A percentile compares a stretch with the other conserved stretches of the same genome.
Evolutionary conservation across 345 rosid species (phyloP).

Genomic region (Hevea brasiliensis): DNA sequence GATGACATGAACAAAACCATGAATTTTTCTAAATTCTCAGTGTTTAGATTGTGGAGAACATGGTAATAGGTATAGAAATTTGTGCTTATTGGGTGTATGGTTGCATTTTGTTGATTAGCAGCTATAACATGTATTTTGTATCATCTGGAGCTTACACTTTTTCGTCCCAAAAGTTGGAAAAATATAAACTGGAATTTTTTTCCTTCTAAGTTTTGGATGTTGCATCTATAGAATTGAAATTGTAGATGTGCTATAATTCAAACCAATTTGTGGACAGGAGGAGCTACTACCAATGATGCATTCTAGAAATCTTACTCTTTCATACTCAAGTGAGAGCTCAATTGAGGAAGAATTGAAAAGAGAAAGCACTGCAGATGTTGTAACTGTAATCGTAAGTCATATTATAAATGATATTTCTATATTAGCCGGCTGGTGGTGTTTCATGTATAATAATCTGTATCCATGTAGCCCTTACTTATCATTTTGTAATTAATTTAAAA

Average conservation of each 20-base stretch:
- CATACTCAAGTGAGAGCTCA: constrained; percentile 93
- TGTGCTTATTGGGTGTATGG: too few relatives aligned
- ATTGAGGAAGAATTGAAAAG: constrained; percentile 95
- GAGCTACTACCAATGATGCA: constrained; percentile 78
- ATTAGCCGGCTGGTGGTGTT: constrained; percentile 15
- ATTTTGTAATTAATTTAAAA: not conserved
- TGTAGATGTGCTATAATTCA: not conserved
- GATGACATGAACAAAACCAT: not conserved
- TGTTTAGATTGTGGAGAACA: not conserved
- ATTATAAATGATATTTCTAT: constrained; percentile 2
- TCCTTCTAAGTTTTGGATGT: not conserved
- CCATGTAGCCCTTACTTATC: not conserved
- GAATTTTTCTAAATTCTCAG: not conserved
- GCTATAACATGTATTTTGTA: not conserved
- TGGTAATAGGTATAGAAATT: not conserved
- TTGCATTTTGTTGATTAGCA: not conserved
- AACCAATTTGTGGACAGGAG: constrained; percentile 49
- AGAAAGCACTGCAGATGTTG: constrained; percentile 92
- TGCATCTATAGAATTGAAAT: not conserved
- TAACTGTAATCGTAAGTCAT: constrained; percentile 56
- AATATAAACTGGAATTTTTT: not conserved
- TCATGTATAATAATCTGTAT: constrained; percentile 5
- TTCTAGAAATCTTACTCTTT: constrained; percentile 66
- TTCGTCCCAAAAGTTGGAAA: not conserved
- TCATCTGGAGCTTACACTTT: not conserved